Base-by-base conservation (phyloP, 2,329 filamentous ascomycete species). In the Monosporascus sp. region DNA sequence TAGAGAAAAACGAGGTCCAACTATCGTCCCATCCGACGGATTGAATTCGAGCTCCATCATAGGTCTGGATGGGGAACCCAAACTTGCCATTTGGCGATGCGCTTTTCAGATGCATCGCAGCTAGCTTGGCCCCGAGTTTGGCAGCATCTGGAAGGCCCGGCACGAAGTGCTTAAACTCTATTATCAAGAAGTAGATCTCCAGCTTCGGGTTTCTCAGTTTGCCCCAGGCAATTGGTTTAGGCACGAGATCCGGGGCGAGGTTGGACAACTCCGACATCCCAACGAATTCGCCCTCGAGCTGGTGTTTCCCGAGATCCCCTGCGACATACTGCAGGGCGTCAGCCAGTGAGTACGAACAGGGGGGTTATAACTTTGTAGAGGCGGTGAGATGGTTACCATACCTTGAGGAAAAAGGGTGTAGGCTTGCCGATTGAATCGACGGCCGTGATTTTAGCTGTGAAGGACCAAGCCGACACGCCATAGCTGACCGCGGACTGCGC, bases 1-100 rank as follows among this genome's bases (percentile, higher is more conserved):
- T 68, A 1, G 61, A 55, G 54, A 72, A 76, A 54, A 68, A 73
- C 3, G 55, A 54, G 7, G 69, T 66, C 73, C 72, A 76, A 49
- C 61, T 73, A n/a, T 61, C 57, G 22, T 72, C 65, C 70, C 68
- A 75, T 2, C 48, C 54, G 0, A 65, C 64, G 1, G 50, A 55
- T 49, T 68, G 66, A 9, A 63, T 52, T 1, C 59, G 56, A 7
- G 55, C 57, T 2, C 70, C 70, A 18, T 65, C 61, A 18, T 59
- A 71, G 1, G 68, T 72, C 3, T 60, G 59, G 24, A 67, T 53
- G 20, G 65, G 65, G 51, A 71, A 74, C 2, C 70, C 72, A 51
- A 73, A 73, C 51, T 67, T 65, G 1, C 68, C 68, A 14, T 60
- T 69, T 0, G 58, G 59, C 1, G 56, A 61, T 5, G 24, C 17